Base-by-base conservation (phyloP, 2,329 filamentous ascomycete species). In the Arthrobotrys pseudoclavata region DNA sequence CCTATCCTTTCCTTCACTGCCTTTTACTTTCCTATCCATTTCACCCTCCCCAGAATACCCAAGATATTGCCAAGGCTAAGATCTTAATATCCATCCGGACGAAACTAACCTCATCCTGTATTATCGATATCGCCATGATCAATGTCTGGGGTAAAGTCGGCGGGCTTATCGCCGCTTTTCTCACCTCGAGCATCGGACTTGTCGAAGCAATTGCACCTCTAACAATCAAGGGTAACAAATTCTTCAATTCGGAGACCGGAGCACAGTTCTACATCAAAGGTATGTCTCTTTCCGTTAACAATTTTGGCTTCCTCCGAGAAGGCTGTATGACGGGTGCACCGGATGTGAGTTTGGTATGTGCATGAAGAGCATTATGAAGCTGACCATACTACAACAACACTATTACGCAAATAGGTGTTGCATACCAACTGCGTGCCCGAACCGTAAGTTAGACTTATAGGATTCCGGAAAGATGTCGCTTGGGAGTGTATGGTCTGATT, bases 181-280 rank as follows among this genome's bases (percentile, higher is more conserved):
- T 76, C 18, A 40, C 37, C 15, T 66, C 72, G n/a, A 57, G 57
- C 13, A 22, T 76, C 15, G 64, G 29, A 1, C n/a, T 52, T 4
- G 72, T 60, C 9, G 67, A 55, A 1, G 75, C 75, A 34, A 47
- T 68, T 3, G 74, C 48, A n/a, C 47, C 75, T 20, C 37, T 78
- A 26, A 63, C 53, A 29, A 78, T 78, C 31, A 78, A 78, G 37
- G 75, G 75, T 13, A 71, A 71, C 31, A 97, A 96, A 85, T 93
- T 97, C 86, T 97, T 96, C 86, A 90, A 89, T 80, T 76, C 72
- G 3, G 89, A 88, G 82, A 89, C 94, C 83, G 93, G 93, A 80
- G 87, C 89, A 29, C 92, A 96, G 83, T 96, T 92, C 86, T 96
- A 89, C 84, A 88, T 96, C 83, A 96, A 94, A 85, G 92, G 92